Evolutionary conservation across 768 basidiomycete genomes (phyloP).

Genomic region (Rhodotorula diobovata): DNA sequence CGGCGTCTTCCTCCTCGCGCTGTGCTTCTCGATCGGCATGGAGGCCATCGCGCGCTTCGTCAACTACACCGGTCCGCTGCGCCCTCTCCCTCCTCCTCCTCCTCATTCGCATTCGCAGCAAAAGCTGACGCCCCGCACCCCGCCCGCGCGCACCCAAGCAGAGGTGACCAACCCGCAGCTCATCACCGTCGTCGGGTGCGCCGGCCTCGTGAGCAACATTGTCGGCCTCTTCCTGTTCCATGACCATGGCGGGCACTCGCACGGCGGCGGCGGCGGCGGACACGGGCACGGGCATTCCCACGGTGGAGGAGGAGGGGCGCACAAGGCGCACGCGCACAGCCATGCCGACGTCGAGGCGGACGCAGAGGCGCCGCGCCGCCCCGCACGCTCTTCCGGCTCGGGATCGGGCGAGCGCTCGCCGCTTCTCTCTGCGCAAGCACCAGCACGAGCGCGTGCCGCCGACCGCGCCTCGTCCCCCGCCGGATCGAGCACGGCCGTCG

Average conservation of each 20-base stretch:
- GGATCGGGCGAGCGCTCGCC: constrained; percentile 32
- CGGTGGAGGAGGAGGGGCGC: constrained; percentile 10
- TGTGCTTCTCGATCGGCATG: constrained; percentile 91
- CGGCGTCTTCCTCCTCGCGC: constrained; percentile 90
- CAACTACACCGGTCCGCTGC: constrained; percentile 63
- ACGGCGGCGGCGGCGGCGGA: constrained; percentile 37
- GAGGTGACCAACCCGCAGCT: constrained; percentile 85
- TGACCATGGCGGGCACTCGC: constrained; percentile 52
- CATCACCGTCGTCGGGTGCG: constrained; percentile 80
- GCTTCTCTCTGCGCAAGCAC: constrained; percentile 22
- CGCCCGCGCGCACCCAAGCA: constrained; percentile 44
- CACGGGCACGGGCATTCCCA: constrained; percentile 44
- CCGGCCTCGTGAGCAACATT: constrained; percentile 85
- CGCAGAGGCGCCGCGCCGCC: no score
- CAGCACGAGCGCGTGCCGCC: no score
- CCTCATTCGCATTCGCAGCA: no score
- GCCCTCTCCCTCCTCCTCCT: not conserved
- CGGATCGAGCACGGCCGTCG: not conserved
- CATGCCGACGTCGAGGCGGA: not conserved
- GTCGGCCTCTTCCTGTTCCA: constrained; percentile 93
- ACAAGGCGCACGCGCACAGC: constrained; percentile 8
- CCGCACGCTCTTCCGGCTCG: no score
- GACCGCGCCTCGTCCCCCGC: not conserved
- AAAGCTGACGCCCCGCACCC: no score
- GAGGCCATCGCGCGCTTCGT: constrained; percentile 91